Evolutionary conservation across 2,329 filamentous ascomycete genomes (phyloP).

Genomic region (Clonostachys solani): DNA sequence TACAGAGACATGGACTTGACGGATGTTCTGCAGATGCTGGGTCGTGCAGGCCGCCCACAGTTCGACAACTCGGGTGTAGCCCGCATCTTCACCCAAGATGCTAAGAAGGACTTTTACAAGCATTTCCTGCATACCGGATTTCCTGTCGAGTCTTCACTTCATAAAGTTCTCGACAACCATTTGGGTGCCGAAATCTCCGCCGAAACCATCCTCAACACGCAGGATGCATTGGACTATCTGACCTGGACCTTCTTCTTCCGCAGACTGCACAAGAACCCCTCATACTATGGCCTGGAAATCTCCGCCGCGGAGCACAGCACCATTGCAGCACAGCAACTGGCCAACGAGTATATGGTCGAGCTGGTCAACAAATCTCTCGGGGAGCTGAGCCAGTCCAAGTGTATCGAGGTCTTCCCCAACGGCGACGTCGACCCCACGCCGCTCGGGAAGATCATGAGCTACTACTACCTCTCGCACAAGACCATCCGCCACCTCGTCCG

Average conservation of each 20-base stretch:
- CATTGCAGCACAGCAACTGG: conserved; percentile 76
- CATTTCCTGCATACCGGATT: conserved; percentile 98
- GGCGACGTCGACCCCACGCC: conserved; percentile 88
- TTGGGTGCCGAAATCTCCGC: conserved; percentile 91
- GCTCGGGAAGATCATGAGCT: conserved; percentile 97
- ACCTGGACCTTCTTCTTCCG: conserved; percentile 99
- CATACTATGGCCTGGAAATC: conserved; percentile 94
- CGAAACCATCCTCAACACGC: conserved; percentile 87
- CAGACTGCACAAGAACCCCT: conserved; percentile 94
- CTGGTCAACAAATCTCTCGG: conserved; percentile 83
- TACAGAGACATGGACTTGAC: conserved; percentile 99
- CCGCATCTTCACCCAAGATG: conserved; percentile 93
- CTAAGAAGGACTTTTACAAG: conserved; percentile 99
- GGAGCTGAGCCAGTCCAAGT: conserved; percentile 80
- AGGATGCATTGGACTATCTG: conserved; percentile 94
- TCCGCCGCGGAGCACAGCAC: conserved; percentile 89
- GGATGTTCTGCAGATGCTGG: conserved; percentile 96
- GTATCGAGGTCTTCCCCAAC: conserved; percentile 77
- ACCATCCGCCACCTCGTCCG: conserved; percentile 83
- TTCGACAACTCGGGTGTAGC: conserved; percentile 96
- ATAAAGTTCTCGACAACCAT: conserved; percentile 97
- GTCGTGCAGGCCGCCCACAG: conserved; percentile 89
- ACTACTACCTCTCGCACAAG: conserved; percentile 96
- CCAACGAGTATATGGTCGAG: conserved; percentile 91
- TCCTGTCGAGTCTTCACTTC: conserved; percentile 91